These are phyloP conservation scores for Lactarius indigo DNA, from an alignment of 768 basidiomycete genomes.

Conservation along the genomic window DNA sequence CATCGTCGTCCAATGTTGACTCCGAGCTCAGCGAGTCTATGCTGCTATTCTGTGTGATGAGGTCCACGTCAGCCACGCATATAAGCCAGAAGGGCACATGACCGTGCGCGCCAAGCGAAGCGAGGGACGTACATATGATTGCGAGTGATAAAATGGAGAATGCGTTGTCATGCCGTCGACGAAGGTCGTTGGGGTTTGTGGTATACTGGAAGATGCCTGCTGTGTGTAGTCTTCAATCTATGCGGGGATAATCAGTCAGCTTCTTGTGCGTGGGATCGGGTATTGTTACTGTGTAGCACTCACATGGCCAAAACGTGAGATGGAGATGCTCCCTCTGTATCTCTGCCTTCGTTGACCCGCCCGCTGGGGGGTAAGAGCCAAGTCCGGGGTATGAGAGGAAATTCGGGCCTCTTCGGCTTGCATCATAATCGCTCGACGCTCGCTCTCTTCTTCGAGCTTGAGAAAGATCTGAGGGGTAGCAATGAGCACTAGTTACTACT, in stretches of 20 bases:
- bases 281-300: constrained; percentile 15
- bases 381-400: constrained; percentile 9
- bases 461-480: constrained; percentile 47
- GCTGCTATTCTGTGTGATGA: constrained; percentile 22
- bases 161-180: constrained; percentile 28
- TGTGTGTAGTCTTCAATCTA: constrained; percentile 16
- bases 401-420: constrained; percentile 30
- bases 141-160: constrained; percentile 31
- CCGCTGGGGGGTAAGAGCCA: constrained; percentile 14
- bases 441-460: constrained; percentile 54
- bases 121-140: constrained; percentile 20
- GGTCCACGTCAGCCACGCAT: constrained; percentile 7
- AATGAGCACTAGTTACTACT: neutral
- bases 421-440: constrained; percentile 40
- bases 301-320: constrained; percentile 62
- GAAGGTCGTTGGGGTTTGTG: constrained; percentile 27
- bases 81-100: neutral
- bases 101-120: neutral
- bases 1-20: constrained; percentile 15
- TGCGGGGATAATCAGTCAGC: neutral
- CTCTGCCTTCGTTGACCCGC: constrained; percentile 29
- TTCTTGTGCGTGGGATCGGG: neutral
- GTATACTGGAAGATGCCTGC: constrained; percentile 12
- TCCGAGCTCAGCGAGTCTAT: constrained; percentile 31
- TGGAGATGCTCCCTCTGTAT: constrained; percentile 50